Evolutionary conservation across 2,329 filamentous ascomycete genomes (phyloP).

Genomic region (Ophiostoma fasciatum): DNA sequence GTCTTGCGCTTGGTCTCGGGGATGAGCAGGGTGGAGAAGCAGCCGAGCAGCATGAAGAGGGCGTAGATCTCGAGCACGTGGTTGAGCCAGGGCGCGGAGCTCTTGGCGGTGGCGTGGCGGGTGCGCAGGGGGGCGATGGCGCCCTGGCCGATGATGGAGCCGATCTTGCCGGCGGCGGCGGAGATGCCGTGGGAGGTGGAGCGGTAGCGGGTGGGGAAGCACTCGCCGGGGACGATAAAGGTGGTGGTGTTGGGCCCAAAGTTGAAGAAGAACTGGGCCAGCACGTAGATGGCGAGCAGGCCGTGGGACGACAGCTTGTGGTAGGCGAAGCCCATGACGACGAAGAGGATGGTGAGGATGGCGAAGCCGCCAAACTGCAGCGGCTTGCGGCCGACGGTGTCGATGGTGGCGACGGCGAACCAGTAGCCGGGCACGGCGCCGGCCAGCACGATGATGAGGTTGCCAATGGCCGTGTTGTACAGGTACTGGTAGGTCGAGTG

Average conservation of each 20-base stretch:
- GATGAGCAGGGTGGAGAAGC: constrained; percentile 54
- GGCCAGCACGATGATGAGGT: constrained; percentile 64
- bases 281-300: constrained; percentile 39
- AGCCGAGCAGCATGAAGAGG: constrained; percentile 61
- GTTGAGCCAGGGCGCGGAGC: constrained; percentile 50
- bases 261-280: constrained; percentile 46
- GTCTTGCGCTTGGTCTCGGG: constrained; percentile 64
- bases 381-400: constrained; percentile 61
- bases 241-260: constrained; percentile 43
- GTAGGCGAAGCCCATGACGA: constrained; percentile 49
- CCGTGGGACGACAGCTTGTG: constrained; percentile 34
- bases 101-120: constrained; percentile 23
- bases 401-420: constrained; percentile 55
- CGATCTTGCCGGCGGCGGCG: constrained; percentile 39
- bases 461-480: constrained; percentile 62
- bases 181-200: constrained; percentile 44
- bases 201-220: constrained; percentile 41
- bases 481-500: constrained; percentile 51
- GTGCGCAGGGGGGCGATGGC: constrained; percentile 41
- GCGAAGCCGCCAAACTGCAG: constrained; percentile 54
- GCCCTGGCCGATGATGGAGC: constrained; percentile 41
- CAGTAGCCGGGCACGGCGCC: constrained; percentile 75
- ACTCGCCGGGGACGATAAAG: constrained; percentile 41
- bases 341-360: constrained; percentile 45
- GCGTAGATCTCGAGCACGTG: constrained; percentile 64